Evolutionary conservation across 108 stramenopile genomes (phyloP).

Genomic region (Nitzschia sp.): DNA sequence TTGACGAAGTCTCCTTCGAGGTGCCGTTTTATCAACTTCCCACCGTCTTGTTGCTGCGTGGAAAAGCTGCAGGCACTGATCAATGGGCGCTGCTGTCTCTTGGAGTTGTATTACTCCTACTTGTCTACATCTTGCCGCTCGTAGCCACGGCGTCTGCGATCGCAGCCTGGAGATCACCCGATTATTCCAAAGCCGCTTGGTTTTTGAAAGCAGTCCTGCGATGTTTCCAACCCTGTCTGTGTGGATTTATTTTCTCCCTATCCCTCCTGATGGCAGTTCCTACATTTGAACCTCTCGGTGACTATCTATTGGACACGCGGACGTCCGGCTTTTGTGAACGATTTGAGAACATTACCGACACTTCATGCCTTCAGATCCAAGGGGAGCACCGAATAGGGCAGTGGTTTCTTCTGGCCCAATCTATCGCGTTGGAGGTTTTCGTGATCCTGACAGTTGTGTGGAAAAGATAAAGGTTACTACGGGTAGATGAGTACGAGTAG

Average conservation of each 20-base stretch:
- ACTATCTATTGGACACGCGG: conserved; percentile 12
- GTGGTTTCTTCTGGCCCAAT: conserved; percentile 41
- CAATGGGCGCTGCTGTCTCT: conserved; percentile 26
- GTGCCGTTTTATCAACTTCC: conserved; percentile 42
- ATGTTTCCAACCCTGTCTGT: conserved; percentile 31
- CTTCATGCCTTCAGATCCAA: conserved; percentile 31
- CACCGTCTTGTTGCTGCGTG: conserved; percentile 21
- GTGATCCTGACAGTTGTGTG: conserved; percentile 30
- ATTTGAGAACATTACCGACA: conserved; percentile 25
- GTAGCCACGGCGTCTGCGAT: conserved; percentile 24
- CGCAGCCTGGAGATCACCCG: conserved; percentile 10
- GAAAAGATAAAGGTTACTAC: not conserved
- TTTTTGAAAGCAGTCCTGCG: not conserved
- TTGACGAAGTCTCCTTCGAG: conserved; percentile 9
- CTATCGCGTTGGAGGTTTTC: conserved; percentile 42
- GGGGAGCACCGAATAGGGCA: conserved; percentile 27
- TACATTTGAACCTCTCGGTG: conserved; percentile 29
- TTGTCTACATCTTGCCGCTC: conserved; percentile 32
- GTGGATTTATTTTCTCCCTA: conserved; percentile 23
- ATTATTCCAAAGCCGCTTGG: not conserved
- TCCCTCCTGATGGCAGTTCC: conserved; percentile 29
- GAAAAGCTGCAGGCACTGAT: conserved; percentile 29
- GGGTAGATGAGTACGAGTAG: no score
- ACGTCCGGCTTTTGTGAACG: conserved; percentile 20
- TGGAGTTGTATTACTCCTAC: conserved; percentile 12